Percentiles rank a stretch among this genome's conserved stretches.
Conservation (phyloP, 352 stramenopile species). For the Phytophthora ohioensis region DNA sequence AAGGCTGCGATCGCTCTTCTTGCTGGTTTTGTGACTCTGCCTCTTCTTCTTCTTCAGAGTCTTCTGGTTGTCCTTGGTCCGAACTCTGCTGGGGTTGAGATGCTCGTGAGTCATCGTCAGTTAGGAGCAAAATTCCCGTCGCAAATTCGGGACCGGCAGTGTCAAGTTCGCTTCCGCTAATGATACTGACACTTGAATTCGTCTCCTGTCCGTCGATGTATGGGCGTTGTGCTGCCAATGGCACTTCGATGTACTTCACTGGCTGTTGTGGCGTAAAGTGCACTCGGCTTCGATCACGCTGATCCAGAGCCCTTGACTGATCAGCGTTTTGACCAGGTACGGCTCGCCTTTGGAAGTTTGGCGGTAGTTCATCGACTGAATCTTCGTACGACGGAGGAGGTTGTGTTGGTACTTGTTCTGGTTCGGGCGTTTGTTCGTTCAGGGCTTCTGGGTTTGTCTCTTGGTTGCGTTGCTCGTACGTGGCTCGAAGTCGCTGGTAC, state of each 20-base stretch:
- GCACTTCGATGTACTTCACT: constrained; percentile 30
- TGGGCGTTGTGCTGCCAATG: constrained; percentile 23
- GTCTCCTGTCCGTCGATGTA: constrained; percentile 22
- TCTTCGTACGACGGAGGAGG: constrained; percentile 8
- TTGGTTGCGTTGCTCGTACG: constrained; percentile 19
- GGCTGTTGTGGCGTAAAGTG: constrained; percentile 24
- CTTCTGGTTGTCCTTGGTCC: constrained; percentile 3
- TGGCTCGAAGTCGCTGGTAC: constrained; percentile 38
- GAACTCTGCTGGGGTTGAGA: constrained; percentile 13
- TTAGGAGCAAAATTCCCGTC: constrained; percentile 25
- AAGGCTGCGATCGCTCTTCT: constrained; percentile 17
- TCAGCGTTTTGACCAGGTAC: constrained; percentile 3
- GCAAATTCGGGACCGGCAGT: constrained; percentile 29
- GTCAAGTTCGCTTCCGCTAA: constrained; percentile 33
- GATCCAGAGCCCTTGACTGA: constrained; percentile 1
- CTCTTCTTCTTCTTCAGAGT: constrained; percentile 3
- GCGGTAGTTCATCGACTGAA: constrained; percentile 11
- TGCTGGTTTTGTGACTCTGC: not conserved
- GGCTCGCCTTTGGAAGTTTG: constrained; percentile 27
- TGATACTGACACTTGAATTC: constrained; percentile 31
- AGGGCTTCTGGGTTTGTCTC: not conserved
- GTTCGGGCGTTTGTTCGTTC: constrained; percentile 2
- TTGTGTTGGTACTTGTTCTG: constrained; percentile 9
- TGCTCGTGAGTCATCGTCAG: constrained; percentile 7
- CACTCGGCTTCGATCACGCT: constrained; percentile 26